These are phyloP conservation scores for Gossypium ekmanianum DNA, from an alignment of 345 rosid genomes.

Conservation along the genomic window DNA sequence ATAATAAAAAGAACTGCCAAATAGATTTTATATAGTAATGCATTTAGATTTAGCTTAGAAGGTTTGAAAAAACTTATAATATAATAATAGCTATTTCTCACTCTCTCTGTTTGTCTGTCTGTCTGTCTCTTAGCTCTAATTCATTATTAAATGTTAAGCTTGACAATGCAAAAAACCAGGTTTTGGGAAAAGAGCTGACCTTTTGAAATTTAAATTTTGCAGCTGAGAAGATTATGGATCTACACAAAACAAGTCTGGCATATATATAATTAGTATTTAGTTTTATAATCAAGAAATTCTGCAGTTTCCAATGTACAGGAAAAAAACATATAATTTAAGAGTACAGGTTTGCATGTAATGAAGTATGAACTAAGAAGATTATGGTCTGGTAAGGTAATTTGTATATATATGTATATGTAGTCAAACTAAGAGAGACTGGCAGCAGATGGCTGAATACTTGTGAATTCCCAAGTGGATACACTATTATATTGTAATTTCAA, in stretches of 20 bases:
- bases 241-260: slow-evolving; percentile 18
- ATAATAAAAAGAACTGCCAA: not conserved
- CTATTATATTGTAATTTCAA: slow-evolving; percentile 1
- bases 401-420: not conserved
- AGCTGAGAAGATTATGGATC: slow-evolving; percentile 31
- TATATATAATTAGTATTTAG: not conserved
- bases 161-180: slow-evolving; percentile 27
- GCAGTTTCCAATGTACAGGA: not conserved
- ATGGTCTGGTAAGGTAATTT: no score
- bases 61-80: not conserved
- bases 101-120: no score
- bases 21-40: no score
- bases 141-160: slow-evolving; percentile 18
- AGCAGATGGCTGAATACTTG: slow-evolving; percentile 10
- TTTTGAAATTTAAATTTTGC: slow-evolving; percentile 23
- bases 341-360: not conserved
- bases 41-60: not conserved
- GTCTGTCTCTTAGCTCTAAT: not conserved
- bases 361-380: not conserved
- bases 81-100: not conserved
- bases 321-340: not conserved
- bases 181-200: slow-evolving; percentile 22
- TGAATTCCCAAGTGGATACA: slow-evolving; percentile 26
- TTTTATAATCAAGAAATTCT: not conserved
- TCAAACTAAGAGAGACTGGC: slow-evolving; percentile 7